A percentile compares a stretch with the other conserved stretches of the same genome.
phyloP scores from a whole-genome alignment of 257 asterid species.

The Lycium ferocissimum region DNA sequence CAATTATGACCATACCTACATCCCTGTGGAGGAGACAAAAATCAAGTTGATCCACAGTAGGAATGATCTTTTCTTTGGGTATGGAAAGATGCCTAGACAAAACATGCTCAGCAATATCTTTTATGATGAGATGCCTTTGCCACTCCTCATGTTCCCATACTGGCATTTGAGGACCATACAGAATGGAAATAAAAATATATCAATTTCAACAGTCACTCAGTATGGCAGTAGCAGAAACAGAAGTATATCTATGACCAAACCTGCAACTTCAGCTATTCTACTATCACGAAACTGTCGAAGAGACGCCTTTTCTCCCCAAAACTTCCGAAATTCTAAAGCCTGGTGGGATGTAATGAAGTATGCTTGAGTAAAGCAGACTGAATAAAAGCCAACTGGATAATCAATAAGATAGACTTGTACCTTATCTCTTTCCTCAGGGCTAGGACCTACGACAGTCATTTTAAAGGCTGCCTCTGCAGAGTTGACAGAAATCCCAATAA shows the following conservation, averaged over 20 bases:
- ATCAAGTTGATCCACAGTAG: constrained; percentile 89
- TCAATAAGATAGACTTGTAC: constrained; percentile 46
- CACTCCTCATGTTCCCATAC: constrained; percentile 88
- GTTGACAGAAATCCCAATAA: constrained; percentile 72
- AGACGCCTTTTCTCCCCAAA: constrained; percentile 97
- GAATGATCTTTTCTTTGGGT: constrained; percentile 62
- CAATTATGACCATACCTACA: constrained; percentile 54
- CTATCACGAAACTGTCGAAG: constrained; percentile 92
- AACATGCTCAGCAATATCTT: constrained; percentile 78
- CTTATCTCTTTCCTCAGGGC: constrained; percentile 94
- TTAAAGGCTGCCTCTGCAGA: constrained; percentile 82
- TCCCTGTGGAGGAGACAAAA: constrained; percentile 72
- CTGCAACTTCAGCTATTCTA: constrained; percentile 93
- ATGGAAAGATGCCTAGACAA: constrained; percentile 82
- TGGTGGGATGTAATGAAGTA: constrained; percentile 38
- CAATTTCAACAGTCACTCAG: constrained; percentile 19
- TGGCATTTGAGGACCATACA: constrained; percentile 35
- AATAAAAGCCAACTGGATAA: constrained; percentile 24
- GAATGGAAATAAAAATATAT: not conserved
- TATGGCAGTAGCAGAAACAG: constrained; percentile 34
- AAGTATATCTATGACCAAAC: constrained; percentile 47
- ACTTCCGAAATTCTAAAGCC: constrained; percentile 90
- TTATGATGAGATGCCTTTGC: constrained; percentile 85
- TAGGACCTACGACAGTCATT: constrained; percentile 85
- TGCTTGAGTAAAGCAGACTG: constrained; percentile 28